Evolutionary conservation across 805 yeast genomes (phyloP), one percentile per base, ranked within the genome.

Genomic region (Candida anglica): DNA sequence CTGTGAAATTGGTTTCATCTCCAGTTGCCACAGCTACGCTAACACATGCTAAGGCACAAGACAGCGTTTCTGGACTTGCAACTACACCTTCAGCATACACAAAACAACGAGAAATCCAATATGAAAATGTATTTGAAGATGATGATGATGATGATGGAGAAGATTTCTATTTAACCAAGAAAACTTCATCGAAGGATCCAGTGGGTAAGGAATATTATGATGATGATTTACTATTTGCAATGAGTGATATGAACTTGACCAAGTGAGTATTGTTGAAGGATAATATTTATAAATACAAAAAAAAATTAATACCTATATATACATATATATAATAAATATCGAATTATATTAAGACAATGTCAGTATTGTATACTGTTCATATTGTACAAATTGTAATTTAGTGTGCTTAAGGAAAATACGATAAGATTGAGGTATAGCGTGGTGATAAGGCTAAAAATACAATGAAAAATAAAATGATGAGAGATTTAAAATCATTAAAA

Each of bases 221-320:
- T 36, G 86, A 79, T 41, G 86, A 80, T 33, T 58, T 81, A 37
- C 57, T 80, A 30, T 79, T 80, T 53, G 73, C 84, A 15, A 80
- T 79, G 87, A 81, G 86, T 50, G 87, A 81, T 47, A 80, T 81
- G 86, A 76, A 73, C 47, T 49, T 72, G 11, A 56, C 66, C 17
- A 57, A 52, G 43, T 33, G n/a, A n/a, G n/a, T n/a, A n/a, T n/a
- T n/a, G n/a, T n/a, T n/a, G n/a, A n/a, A n/a, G n/a, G n/a, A n/a
- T n/a, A 32, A 19, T 13, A 15, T 10, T 15, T 14, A 25, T 11
- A 27, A 5, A 27, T 16, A 13, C 4, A 6, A 11, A 27, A 27
- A 27, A 27, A 15, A 16, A 27, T 13, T 5, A 13, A 27, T 16
- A 27, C 5, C 10, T 27, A 7, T n/a, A n/a, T n/a, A n/a, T n/a